Evolutionary conservation across 768 basidiomycete species (phyloP).

Genomic region (Lactifluus pinguis): DNA sequence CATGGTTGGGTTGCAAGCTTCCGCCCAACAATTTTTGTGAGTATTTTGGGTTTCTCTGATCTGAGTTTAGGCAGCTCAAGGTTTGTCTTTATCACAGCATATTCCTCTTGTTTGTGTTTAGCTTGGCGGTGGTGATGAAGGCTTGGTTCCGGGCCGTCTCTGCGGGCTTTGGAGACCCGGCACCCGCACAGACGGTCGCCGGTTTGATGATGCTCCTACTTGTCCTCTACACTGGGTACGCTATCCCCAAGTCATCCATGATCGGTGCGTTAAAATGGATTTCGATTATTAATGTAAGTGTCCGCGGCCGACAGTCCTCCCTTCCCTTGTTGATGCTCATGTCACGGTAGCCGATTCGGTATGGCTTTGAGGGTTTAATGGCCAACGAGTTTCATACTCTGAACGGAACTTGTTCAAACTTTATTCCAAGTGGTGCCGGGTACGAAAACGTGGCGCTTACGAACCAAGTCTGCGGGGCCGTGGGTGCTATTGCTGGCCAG

Average conservation of each 20-base stretch:
- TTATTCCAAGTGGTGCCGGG: slow-evolving; percentile 54
- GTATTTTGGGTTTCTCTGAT: slow-evolving; percentile 20
- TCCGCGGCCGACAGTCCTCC: neutral
- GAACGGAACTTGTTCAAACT: slow-evolving; percentile 47
- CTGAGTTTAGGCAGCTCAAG: neutral
- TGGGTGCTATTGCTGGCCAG: slow-evolving; percentile 56
- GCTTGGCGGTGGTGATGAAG: slow-evolving; percentile 57
- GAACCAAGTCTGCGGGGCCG: slow-evolving; percentile 72
- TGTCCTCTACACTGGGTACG: slow-evolving; percentile 51
- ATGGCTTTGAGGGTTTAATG: slow-evolving; percentile 67
- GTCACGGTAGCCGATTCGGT: slow-evolving; percentile 47
- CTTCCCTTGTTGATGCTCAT: slow-evolving; percentile 15
- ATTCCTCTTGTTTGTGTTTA: slow-evolving; percentile 49
- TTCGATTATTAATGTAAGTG: slow-evolving; percentile 49
- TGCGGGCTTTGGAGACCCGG: slow-evolving; percentile 47
- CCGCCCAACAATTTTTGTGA: slow-evolving; percentile 58
- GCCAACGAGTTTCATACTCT: slow-evolving; percentile 75
- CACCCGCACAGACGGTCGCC: slow-evolving; percentile 54
- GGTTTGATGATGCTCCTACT: slow-evolving; percentile 43
- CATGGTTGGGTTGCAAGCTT: slow-evolving; percentile 45
- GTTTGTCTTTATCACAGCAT: slow-evolving; percentile 31
- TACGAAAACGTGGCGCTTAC: slow-evolving; percentile 45
- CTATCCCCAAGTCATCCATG: slow-evolving; percentile 52
- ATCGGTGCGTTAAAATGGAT: slow-evolving; percentile 65
- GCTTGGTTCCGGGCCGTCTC: slow-evolving; percentile 66